These are phyloP conservation scores for Phytophthora europaea DNA, from an alignment of 352 stramenopile species.

Conservation along the genomic window DNA sequence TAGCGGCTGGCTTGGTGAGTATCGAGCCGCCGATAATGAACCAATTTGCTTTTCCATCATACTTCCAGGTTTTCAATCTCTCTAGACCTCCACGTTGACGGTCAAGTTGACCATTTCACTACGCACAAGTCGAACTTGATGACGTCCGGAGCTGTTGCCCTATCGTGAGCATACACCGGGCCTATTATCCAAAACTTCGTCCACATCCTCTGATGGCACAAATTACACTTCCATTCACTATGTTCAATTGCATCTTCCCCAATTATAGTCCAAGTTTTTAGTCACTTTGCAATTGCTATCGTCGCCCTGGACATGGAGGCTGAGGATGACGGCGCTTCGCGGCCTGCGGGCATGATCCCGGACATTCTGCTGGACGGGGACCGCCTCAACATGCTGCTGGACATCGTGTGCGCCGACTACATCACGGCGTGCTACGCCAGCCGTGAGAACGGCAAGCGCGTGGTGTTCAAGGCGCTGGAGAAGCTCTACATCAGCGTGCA, in stretches of 20 bases:
- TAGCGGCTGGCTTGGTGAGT: conserved; percentile 5
- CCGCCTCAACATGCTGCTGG: conserved; percentile 86
- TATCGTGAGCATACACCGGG: neutral
- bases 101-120: too few species aligned
- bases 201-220: neutral
- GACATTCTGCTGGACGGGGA: conserved; percentile 81
- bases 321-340: conserved; percentile 23
- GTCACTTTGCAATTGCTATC: conserved; percentile 19
- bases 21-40: conserved; percentile 25
- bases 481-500: conserved; percentile 87
- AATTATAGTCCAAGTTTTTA: conserved; percentile 24
- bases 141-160: neutral
- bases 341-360: conserved; percentile 47
- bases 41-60: conserved; percentile 8
- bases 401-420: conserved; percentile 89
- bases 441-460: conserved; percentile 84
- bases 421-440: conserved; percentile 88
- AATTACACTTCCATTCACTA: conserved; percentile 4
- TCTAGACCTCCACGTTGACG: too few species aligned
- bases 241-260: neutral
- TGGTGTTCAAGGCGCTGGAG: conserved; percentile 80
- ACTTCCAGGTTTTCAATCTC: too few species aligned
- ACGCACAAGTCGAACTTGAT: neutral
- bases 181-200: neutral
- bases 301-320: neutral